Evolutionary conservation across 2,329 filamentous ascomycete species (phyloP).

Genomic region (Metarhizium sp.): DNA sequence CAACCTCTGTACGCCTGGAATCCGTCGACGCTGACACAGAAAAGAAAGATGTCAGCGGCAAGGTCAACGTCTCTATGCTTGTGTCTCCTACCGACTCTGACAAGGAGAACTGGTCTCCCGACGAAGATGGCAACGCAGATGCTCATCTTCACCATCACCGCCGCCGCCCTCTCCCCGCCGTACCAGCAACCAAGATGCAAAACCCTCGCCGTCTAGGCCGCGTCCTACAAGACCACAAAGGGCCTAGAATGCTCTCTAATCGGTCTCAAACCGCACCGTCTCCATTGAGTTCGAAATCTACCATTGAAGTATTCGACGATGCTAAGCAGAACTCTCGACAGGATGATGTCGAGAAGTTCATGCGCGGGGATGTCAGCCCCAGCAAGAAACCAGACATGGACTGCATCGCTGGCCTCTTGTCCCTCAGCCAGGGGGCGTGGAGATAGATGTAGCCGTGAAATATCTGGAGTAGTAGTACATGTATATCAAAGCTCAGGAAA

Average conservation of each 20-base stretch:
- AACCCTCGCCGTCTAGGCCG: conserved; percentile 33
- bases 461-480: no score
- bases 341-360: conserved; percentile 65
- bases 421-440: conserved; percentile 90
- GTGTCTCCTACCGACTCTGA: conserved; percentile 59
- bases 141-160: conserved; percentile 7
- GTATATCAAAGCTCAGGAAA: not conserved
- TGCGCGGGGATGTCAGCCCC: conserved; percentile 55
- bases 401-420: conserved; percentile 80
- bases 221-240: conserved; percentile 30
- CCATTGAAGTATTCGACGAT: conserved; percentile 46
- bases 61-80: conserved; percentile 30
- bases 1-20: conserved; percentile 55
- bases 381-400: conserved; percentile 76
- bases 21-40: conserved; percentile 14
- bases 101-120: conserved; percentile 81
- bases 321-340: conserved; percentile 13
- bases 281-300: conserved; percentile 21
- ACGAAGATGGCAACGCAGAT: conserved; percentile 26
- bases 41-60: conserved; percentile 17
- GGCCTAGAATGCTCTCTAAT: conserved; percentile 21
- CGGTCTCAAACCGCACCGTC: conserved; percentile 33
- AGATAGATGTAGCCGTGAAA: conserved; percentile 32
- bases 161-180: conserved; percentile 28
- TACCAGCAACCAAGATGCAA: conserved; percentile 14